Percentiles rank a stretch among this genome's conserved stretches.
These are phyloP conservation scores for Venturiaceae sp. DNA, from an alignment of 2,329 filamentous ascomycete species.

Conservation along the genomic window DNA sequence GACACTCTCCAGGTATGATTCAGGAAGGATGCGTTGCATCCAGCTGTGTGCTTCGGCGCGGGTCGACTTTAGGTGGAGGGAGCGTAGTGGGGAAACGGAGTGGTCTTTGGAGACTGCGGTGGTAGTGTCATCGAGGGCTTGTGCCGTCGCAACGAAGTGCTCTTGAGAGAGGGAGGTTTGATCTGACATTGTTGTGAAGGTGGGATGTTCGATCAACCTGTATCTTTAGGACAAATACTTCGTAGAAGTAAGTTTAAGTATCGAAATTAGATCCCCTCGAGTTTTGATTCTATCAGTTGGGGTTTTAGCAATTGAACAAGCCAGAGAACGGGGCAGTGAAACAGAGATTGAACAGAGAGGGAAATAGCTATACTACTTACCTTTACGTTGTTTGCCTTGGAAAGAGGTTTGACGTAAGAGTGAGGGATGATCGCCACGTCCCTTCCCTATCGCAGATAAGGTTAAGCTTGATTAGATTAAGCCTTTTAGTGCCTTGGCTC, in stretches of 20 bases:
- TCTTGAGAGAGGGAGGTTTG: not conserved
- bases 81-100: not conserved
- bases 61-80: not conserved
- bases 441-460: not conserved
- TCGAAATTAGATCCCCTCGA: not conserved
- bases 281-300: not conserved
- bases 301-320: too few species aligned
- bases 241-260: not conserved
- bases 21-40: conserved; percentile 11
- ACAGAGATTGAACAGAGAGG: too few species aligned
- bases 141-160: not conserved
- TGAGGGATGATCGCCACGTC: too few species aligned
- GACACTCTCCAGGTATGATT: conserved; percentile 19
- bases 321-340: too few species aligned
- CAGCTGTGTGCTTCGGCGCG: not conserved
- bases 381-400: too few species aligned
- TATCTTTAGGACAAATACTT: not conserved
- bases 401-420: not conserved
- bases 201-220: not conserved
- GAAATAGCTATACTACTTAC: too few species aligned
- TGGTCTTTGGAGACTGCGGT: not conserved
- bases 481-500: too few species aligned
- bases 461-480: not conserved
- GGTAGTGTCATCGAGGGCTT: conserved; percentile 2
- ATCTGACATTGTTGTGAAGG: not conserved